phyloP scores from a whole-genome alignment of 257 asterid genomes.

The Nicotiana knightiana region DNA sequence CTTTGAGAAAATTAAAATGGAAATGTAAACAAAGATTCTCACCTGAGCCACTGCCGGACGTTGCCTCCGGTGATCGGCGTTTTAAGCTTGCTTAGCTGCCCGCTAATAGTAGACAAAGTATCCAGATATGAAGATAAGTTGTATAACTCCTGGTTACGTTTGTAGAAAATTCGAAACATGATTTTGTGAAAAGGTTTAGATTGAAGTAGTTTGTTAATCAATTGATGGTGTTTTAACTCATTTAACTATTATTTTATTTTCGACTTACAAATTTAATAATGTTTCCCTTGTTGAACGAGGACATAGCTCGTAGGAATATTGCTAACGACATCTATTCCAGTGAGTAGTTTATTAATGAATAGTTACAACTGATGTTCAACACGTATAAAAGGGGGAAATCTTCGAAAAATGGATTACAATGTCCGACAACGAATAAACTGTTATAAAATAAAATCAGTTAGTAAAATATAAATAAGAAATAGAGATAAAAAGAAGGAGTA shows the following conservation, averaged over 20 bases:
- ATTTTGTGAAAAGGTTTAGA: background rate
- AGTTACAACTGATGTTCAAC: background rate
- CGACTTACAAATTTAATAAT: background rate
- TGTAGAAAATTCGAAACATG: too few species aligned
- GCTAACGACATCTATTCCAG: background rate
- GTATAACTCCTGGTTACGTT: too few species aligned
- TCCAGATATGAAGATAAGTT: too few species aligned
- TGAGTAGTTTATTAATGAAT: background rate
- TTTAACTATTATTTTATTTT: background rate
- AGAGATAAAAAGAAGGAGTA: too few species aligned
- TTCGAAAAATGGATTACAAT: background rate
- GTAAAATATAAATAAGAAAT: too few species aligned
- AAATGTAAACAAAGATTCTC: background rate
- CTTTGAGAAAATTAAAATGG: background rate
- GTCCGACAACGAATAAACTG: conserved; percentile 19
- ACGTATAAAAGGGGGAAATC: background rate
- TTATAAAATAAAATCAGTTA: too few species aligned
- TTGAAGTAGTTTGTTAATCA: background rate
- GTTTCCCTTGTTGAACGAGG: background rate
- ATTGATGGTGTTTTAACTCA: background rate
- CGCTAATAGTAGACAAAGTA: too few species aligned
- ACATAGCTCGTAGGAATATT: background rate
- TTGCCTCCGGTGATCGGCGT: background rate
- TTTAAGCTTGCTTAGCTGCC: background rate
- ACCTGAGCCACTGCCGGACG: background rate